phyloP scores from a whole-genome alignment of 2,329 filamentous ascomycete genomes.

The Celoporthe dispersa region DNA sequence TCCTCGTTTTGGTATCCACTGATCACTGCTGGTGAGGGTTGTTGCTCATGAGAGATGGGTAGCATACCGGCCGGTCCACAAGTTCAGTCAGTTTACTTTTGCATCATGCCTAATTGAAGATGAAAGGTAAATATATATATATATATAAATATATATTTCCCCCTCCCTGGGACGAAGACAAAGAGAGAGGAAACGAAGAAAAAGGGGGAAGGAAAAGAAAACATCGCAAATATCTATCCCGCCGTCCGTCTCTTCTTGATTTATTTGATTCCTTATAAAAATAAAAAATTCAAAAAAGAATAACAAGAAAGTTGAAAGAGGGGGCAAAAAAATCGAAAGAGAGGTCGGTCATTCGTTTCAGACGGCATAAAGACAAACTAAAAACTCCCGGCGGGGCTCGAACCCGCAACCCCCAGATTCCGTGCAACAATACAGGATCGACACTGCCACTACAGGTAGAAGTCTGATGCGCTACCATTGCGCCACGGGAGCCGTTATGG shows the following conservation, averaged over 20 bases:
- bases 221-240: neutral
- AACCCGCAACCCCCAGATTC: slow-evolving; percentile 16
- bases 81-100: too few relatives aligned
- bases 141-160: too few relatives aligned
- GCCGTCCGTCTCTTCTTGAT: too few relatives aligned
- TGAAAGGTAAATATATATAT: too few relatives aligned
- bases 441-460: neutral
- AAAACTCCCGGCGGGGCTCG: slow-evolving; percentile 17
- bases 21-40: neutral
- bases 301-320: neutral
- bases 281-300: too few relatives aligned
- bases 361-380: neutral
- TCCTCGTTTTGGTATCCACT: neutral
- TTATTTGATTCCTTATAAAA: too few relatives aligned
- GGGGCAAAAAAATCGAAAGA: neutral
- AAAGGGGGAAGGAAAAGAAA: neutral
- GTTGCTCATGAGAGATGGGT: neutral
- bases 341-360: too few relatives aligned
- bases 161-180: neutral
- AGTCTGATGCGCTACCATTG: slow-evolving; percentile 18
- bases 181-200: neutral
- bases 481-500: slow-evolving; percentile 3
- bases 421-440: neutral
- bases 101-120: too few relatives aligned
- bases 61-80: too few relatives aligned